phyloP scores from a whole-genome alignment of 768 basidiomycete genomes.

The Brasilioporus rufonigricans region DNA sequence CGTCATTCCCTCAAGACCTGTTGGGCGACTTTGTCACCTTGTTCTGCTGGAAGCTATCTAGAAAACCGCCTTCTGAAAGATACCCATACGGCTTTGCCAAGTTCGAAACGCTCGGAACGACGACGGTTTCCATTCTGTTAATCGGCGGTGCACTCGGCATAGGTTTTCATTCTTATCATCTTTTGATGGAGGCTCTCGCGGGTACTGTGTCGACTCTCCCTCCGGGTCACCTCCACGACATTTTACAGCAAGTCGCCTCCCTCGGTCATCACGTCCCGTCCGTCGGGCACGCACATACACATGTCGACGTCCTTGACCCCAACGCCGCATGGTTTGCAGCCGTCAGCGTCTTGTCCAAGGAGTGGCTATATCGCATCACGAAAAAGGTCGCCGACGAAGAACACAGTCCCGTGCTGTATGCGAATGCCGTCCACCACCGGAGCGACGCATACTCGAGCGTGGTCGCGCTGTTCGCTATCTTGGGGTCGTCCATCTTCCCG shows the following conservation, averaged over 20 bases:
- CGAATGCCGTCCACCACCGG: slow-evolving; percentile 98
- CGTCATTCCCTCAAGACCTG: slow-evolving; percentile 49
- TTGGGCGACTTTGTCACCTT: slow-evolving; percentile 91
- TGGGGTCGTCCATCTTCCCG: slow-evolving; percentile 86
- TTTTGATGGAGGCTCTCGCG: slow-evolving; percentile 71
- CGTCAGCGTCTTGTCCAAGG: slow-evolving; percentile 76
- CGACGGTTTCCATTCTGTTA: slow-evolving; percentile 82
- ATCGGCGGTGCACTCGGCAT: slow-evolving; percentile 82
- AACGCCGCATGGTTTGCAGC: slow-evolving; percentile 98
- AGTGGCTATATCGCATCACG: slow-evolving; percentile 90
- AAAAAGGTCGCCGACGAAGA: slow-evolving; percentile 89
- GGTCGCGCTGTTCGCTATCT: slow-evolving; percentile 89
- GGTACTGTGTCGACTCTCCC: slow-evolving; percentile 64
- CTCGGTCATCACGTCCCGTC: slow-evolving; percentile 52
- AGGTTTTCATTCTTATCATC: slow-evolving; percentile 86
- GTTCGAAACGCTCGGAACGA: slow-evolving; percentile 94
- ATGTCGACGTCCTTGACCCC: slow-evolving; percentile 66
- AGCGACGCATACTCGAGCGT: slow-evolving; percentile 93
- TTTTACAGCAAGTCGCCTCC: slow-evolving; percentile 56
- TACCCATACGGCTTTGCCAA: slow-evolving; percentile 93
- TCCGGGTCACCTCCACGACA: slow-evolving; percentile 59
- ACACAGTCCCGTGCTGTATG: slow-evolving; percentile 84
- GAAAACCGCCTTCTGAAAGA: slow-evolving; percentile 70
- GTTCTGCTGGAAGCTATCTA: slow-evolving; percentile 82
- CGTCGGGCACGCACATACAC: slow-evolving; percentile 54